Evolutionary conservation across 371 early-diverging fungal genomes (phyloP).

Genomic region (Astathelohania contejeani): DNA sequence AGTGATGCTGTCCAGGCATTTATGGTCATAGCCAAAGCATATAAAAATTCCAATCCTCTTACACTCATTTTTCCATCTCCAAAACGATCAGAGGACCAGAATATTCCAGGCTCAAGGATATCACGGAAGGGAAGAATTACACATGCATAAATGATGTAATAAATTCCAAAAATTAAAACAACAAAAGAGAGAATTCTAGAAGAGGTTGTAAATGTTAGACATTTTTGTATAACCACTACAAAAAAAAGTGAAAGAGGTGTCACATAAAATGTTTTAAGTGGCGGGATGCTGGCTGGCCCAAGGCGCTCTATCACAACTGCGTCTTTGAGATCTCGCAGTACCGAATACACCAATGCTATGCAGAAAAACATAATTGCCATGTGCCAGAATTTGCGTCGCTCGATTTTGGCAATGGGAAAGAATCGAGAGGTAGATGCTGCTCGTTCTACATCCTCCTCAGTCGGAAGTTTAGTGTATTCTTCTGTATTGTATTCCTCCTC

Average conservation of each 20-base stretch:
- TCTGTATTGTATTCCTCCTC: too few relatives aligned
- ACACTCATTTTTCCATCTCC: constrained; percentile 36
- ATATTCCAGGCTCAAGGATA: constrained; percentile 37
- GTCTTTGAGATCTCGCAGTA: constrained; percentile 53
- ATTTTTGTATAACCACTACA: constrained; percentile 32
- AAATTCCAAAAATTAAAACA: constrained; percentile 35
- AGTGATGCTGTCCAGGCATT: constrained; percentile 48
- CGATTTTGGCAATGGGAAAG: constrained; percentile 45
- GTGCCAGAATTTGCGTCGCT: constrained; percentile 44
- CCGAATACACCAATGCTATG: constrained; percentile 50
- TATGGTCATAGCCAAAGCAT: constrained; percentile 42
- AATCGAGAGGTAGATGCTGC: constrained; percentile 21
- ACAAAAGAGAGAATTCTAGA: too few relatives aligned
- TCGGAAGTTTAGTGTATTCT: too few relatives aligned
- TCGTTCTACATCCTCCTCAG: constrained; percentile 48
- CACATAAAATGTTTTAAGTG: constrained; percentile 42
- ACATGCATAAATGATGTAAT: constrained; percentile 32
- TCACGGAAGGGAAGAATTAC: constrained; percentile 30
- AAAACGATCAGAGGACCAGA: constrained; percentile 37
- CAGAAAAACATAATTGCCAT: constrained; percentile 48
- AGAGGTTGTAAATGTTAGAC: too few relatives aligned
- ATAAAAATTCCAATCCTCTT: constrained; percentile 31
- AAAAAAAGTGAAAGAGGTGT: constrained; percentile 28
- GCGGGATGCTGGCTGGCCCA: constrained; percentile 47
- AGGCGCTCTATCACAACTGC: constrained; percentile 48